Percentiles rank a stretch among this genome's conserved stretches.
phyloP scores from a whole-genome alignment of 2,329 filamentous ascomycete genomes.

The Graphiopsis chlorocephala region DNA sequence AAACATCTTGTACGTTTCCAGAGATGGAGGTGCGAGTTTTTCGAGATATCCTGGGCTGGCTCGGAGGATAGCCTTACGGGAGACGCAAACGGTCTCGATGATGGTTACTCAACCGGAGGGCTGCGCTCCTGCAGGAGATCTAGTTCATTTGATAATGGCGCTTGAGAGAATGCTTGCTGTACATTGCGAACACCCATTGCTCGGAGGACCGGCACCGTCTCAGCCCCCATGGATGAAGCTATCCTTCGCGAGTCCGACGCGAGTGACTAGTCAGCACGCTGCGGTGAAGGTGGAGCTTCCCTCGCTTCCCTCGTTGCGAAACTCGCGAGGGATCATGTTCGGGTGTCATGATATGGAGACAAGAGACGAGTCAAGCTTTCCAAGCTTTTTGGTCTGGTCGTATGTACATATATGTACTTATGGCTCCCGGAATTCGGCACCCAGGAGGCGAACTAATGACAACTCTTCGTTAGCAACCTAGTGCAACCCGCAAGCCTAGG shows the following conservation, averaged over 20 bases:
- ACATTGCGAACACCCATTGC: not conserved
- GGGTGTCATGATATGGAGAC: not conserved
- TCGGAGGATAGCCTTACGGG: not conserved
- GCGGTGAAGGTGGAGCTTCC: too few relatives aligned
- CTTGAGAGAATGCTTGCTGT: not conserved
- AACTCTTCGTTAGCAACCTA: too few relatives aligned
- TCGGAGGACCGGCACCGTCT: not conserved
- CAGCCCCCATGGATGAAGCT: not conserved
- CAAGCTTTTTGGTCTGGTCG: not conserved
- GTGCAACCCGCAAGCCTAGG: not conserved
- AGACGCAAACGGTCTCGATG: not conserved
- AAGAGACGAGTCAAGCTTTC: not conserved
- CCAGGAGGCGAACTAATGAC: not conserved
- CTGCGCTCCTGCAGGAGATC: not conserved
- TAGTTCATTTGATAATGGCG: not conserved
- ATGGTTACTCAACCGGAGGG: not conserved
- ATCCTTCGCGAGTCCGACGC: not conserved
- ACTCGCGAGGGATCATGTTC: not conserved
- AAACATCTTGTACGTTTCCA: not conserved
- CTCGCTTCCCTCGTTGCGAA: not conserved
- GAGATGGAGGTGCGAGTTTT: not conserved
- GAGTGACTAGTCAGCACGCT: not conserved
- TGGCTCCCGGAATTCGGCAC: not conserved
- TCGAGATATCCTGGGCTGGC: not conserved
- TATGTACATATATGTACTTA: not conserved